phyloP scores from a whole-genome alignment of 768 basidiomycete species.

The Pulveroboletus frians region DNA sequence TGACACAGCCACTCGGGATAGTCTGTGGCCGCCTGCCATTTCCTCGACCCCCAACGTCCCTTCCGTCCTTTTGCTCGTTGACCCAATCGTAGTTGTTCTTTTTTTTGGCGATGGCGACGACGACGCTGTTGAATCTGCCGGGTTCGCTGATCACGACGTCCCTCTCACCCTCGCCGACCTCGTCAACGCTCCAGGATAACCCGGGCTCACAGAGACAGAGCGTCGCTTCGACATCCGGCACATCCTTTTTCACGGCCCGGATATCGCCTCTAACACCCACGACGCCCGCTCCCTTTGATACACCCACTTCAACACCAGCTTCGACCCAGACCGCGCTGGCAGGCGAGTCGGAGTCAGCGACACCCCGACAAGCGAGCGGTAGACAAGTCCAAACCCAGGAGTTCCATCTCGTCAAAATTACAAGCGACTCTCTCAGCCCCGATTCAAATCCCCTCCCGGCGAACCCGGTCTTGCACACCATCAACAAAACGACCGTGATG shows the following conservation, averaged over 20 bases:
- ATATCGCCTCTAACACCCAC: constrained; percentile 21
- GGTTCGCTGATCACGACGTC: constrained; percentile 16
- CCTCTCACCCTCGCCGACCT: constrained; percentile 11
- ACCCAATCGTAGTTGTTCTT: neutral
- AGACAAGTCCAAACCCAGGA: constrained; percentile 37
- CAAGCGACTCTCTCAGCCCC: constrained; percentile 42
- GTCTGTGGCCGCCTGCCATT: neutral
- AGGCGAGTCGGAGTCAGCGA: constrained; percentile 19
- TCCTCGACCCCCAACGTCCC: neutral
- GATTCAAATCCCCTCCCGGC: constrained; percentile 34
- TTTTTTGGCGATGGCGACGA: constrained; percentile 7
- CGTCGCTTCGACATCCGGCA: constrained; percentile 22
- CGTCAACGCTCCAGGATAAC: constrained; percentile 8
- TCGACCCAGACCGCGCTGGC: constrained; percentile 31
- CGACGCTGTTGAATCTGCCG: constrained; percentile 6
- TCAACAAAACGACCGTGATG: constrained; percentile 32
- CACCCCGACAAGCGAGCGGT: constrained; percentile 31
- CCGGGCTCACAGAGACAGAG: constrained; percentile 18
- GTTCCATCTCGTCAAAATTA: constrained; percentile 51
- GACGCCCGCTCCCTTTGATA: constrained; percentile 20
- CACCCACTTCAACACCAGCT: constrained; percentile 30
- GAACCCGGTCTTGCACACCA: constrained; percentile 32
- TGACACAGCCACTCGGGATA: constrained; percentile 15
- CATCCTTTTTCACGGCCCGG: constrained; percentile 26
- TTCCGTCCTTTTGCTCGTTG: neutral